Conservation (phyloP, 176 grass and related monocot genomes). For the Carex parvula region DNA sequence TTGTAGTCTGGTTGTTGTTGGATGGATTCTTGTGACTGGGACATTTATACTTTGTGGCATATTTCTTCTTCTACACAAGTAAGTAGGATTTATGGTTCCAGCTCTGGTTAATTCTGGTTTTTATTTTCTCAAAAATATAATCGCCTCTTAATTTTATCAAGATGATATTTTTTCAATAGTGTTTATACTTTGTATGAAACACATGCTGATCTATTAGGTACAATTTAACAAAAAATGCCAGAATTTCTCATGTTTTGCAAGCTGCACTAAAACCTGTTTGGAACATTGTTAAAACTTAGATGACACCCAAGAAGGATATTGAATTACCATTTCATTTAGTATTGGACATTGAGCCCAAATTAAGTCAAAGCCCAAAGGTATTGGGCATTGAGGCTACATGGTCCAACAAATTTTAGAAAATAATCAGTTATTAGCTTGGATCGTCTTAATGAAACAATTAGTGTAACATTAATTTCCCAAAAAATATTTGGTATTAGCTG, state of each 20-base stretch:
- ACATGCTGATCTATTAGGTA: not conserved
- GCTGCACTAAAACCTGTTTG: not conserved
- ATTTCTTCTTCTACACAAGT: slow-evolving; percentile 96
- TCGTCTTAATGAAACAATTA: slow-evolving; percentile 2
- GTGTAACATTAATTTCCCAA: not conserved
- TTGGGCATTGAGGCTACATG: not conserved
- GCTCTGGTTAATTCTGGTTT: not conserved
- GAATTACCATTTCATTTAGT: not conserved
- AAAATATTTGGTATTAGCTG: not conserved
- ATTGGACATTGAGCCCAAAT: slow-evolving; percentile 5
- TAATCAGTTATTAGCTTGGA: not conserved
- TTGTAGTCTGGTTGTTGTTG: slow-evolving; percentile 73
- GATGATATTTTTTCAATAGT: not conserved
- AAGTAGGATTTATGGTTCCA: slow-evolving; percentile 26
- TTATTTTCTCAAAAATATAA: not conserved
- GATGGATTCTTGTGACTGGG: slow-evolving; percentile 89
- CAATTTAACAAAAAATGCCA: not conserved
- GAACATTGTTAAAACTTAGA: not conserved
- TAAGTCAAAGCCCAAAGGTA: not conserved
- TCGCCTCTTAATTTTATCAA: not conserved
- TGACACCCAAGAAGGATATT: not conserved
- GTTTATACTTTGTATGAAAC: not conserved
- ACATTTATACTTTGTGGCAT: slow-evolving; percentile 90
- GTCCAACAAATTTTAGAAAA: not conserved
- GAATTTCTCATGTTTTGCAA: not conserved